Percentiles rank a stretch among this genome's conserved stretches.
phyloP scores from a whole-genome alignment of 1,139 yeast genomes.

The Zhuliangozyma blackwelliae region DNA sequence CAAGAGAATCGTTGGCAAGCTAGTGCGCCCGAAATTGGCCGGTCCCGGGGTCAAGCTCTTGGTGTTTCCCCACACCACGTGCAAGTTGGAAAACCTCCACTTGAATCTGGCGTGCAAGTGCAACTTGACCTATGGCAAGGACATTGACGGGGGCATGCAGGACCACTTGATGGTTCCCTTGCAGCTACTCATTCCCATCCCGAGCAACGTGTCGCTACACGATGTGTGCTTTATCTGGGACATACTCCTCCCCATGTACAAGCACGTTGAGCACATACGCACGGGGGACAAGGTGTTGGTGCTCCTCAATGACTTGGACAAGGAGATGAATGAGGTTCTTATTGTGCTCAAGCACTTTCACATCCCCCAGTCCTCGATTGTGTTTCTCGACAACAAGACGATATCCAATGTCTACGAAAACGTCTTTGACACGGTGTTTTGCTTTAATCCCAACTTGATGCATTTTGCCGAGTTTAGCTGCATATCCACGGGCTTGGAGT shows the following conservation, averaged over 20 bases:
- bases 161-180: constrained; percentile 31
- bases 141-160: constrained; percentile 40
- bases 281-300: constrained; percentile 19
- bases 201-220: constrained; percentile 31
- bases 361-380: constrained; percentile 23
- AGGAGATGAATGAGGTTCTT: constrained; percentile 36
- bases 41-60: constrained; percentile 19
- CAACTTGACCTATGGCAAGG: constrained; percentile 29
- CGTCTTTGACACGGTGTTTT: constrained; percentile 21
- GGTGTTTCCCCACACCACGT: constrained; percentile 32
- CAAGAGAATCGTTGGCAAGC: constrained; percentile 9
- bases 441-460: constrained; percentile 15
- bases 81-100: constrained; percentile 7
- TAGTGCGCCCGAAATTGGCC: background rate
- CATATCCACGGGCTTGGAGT: constrained; percentile 26
- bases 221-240: constrained; percentile 36
- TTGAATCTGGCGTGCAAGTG: constrained; percentile 15
- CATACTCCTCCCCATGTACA: constrained; percentile 33
- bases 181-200: constrained; percentile 24
- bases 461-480: constrained; percentile 20
- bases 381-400: constrained; percentile 23
- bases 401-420: constrained; percentile 12
- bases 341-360: constrained; percentile 29
- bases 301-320: constrained; percentile 23
- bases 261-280: constrained; percentile 11